Evolutionary conservation across 495 filamentous ascomycete species (phyloP).

Genomic region (Friedmanniomyces simplex): DNA sequence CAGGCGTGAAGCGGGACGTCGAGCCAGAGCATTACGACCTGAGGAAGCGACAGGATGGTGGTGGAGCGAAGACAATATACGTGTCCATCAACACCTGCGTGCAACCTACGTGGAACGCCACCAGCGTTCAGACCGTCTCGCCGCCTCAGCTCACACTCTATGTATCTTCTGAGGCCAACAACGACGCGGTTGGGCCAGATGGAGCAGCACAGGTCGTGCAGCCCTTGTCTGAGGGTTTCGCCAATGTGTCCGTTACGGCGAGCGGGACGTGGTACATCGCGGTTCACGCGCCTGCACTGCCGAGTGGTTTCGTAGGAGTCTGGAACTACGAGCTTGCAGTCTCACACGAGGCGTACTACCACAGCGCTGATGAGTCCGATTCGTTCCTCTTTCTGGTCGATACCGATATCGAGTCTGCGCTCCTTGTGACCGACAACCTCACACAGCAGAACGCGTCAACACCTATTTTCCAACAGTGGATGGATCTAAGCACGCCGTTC

Average conservation of each 20-base stretch:
- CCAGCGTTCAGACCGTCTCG: constrained; percentile 7
- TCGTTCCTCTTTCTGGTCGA: constrained; percentile 62
- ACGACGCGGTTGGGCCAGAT: constrained; percentile 57
- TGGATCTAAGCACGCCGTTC: constrained; percentile 45
- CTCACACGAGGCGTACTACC: constrained; percentile 68
- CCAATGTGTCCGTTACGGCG: constrained; percentile 42
- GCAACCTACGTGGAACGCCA: constrained; percentile 48
- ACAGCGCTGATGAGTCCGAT: constrained; percentile 39
- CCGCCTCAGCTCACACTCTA: constrained; percentile 70
- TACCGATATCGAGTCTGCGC: constrained; percentile 62
- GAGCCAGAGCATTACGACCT: constrained; percentile 8
- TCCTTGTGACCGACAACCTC: constrained; percentile 64
- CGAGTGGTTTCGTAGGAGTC: constrained; percentile 41
- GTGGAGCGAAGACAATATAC: constrained; percentile 47
- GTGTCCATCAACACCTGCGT: constrained; percentile 73
- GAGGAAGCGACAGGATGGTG: constrained; percentile 6
- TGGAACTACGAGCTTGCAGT: constrained; percentile 74
- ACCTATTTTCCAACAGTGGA: constrained; percentile 41
- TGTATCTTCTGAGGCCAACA: constrained; percentile 54
- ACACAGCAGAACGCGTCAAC: constrained; percentile 38
- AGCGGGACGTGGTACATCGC: constrained; percentile 60
- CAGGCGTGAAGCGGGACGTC: neutral
- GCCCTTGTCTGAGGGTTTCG: constrained; percentile 50
- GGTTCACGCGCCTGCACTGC: constrained; percentile 55
- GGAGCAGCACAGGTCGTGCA: constrained; percentile 36